A percentile compares a stretch with the other conserved stretches of the same genome.
These are phyloP conservation scores for Coleophoma eucalyptorum DNA, from an alignment of 2,329 filamentous ascomycete species.

Conservation along the genomic window DNA sequence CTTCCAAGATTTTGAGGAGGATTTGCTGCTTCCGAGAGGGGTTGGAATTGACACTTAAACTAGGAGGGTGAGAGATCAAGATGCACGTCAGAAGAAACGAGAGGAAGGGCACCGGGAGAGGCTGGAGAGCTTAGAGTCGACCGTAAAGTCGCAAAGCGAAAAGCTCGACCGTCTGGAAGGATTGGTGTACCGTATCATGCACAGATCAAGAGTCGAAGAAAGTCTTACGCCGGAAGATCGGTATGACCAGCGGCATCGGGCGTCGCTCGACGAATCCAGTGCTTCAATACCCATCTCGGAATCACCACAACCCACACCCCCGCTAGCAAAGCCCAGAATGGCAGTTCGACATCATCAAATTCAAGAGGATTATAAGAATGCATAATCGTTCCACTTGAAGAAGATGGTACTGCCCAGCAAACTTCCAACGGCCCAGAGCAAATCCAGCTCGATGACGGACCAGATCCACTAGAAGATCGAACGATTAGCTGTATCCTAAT, in stretches of 20 bases:
- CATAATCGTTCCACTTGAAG: constrained; percentile 20
- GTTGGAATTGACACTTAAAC: not conserved
- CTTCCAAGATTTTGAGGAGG: not conserved
- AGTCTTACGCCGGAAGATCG: not conserved
- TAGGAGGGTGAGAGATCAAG: constrained; percentile 21
- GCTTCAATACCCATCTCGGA: too few species aligned
- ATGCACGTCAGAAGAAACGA: constrained; percentile 12
- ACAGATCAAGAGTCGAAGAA: not conserved
- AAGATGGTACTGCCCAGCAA: constrained; percentile 29
- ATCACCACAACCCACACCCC: too few species aligned
- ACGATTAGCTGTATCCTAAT: too few species aligned
- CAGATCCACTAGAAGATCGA: constrained; percentile 64
- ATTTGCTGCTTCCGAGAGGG: not conserved
- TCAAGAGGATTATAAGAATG: constrained; percentile 12
- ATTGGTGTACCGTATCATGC: constrained; percentile 5
- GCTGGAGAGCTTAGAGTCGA: constrained; percentile 14
- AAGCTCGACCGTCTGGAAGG: constrained; percentile 4
- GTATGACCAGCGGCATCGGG: too few species aligned
- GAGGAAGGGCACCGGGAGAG: constrained; percentile 14
- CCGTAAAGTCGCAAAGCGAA: constrained; percentile 13
- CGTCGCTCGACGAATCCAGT: too few species aligned
- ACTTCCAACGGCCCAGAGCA: constrained; percentile 59
- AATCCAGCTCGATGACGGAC: constrained; percentile 81
- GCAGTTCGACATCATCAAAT: too few species aligned
- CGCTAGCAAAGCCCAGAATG: too few species aligned